Percentiles rank a stretch among this genome's conserved stretches.
Conservation (phyloP, 345 rosid species). For the Salix arbutifolia region DNA sequence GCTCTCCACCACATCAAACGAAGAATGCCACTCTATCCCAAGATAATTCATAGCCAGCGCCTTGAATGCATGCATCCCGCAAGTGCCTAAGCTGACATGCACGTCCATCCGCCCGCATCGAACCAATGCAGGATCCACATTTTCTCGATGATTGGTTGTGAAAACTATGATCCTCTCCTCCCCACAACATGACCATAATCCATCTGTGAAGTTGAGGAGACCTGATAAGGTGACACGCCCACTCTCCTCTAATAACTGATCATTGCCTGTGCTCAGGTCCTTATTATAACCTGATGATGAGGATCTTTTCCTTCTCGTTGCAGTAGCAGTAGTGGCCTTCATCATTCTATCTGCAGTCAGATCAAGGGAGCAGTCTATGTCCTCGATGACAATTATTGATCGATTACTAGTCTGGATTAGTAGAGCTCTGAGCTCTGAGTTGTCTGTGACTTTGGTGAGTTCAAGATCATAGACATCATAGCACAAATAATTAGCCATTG, state of each 20-base stretch:
- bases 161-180: slow-evolving; percentile 43
- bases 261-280: background rate
- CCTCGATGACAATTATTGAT: slow-evolving; percentile 21
- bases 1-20: slow-evolving; percentile 38
- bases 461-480: slow-evolving; percentile 24
- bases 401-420: slow-evolving; percentile 11
- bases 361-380: slow-evolving; percentile 18
- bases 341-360: slow-evolving; percentile 36
- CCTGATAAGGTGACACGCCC: slow-evolving; percentile 43
- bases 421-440: slow-evolving; percentile 16
- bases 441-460: slow-evolving; percentile 14
- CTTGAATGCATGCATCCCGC: slow-evolving; percentile 43
- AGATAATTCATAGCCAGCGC: slow-evolving; percentile 36
- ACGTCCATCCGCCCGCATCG: slow-evolving; percentile 52
- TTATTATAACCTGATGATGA: background rate
- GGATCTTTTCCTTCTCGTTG: slow-evolving; percentile 10
- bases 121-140: slow-evolving; percentile 42
- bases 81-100: slow-evolving; percentile 37
- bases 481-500: slow-evolving; percentile 25
- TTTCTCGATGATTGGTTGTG: slow-evolving; percentile 43
- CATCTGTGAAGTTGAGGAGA: slow-evolving; percentile 42
- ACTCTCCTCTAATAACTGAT: slow-evolving; percentile 15
- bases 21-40: slow-evolving; percentile 29
- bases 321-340: slow-evolving; percentile 9
- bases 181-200: slow-evolving; percentile 48